Conservation (phyloP, 352 stramenopile species). For the Blastocystis hominis region DNA sequence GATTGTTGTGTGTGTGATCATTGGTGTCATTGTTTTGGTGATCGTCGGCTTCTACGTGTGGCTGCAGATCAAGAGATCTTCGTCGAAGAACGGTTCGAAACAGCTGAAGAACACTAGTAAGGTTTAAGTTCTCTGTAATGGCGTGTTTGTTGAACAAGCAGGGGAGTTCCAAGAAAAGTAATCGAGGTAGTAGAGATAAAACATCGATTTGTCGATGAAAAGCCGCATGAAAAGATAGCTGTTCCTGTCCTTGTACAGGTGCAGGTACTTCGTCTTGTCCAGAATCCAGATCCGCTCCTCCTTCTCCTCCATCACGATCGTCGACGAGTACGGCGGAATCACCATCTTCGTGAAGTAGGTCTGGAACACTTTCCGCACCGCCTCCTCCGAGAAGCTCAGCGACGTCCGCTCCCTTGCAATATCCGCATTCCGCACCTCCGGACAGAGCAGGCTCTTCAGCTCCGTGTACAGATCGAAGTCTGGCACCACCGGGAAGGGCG, state of each 20-base stretch:
- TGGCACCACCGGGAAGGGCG: not conserved
- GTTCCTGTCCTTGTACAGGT: not conserved
- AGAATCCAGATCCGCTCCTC: constrained; percentile 28
- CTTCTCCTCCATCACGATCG: not conserved
- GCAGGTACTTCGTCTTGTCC: constrained; percentile 17
- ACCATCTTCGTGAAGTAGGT: constrained; percentile 8
- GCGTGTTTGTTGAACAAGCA: constrained; percentile 28
- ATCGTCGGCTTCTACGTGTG: constrained; percentile 48
- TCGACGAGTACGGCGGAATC: not conserved
- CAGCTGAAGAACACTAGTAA: constrained; percentile 24
- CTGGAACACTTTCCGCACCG: not conserved
- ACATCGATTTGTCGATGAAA: constrained; percentile 55
- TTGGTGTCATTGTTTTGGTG: constrained; percentile 10
- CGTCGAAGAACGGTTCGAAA: not conserved
- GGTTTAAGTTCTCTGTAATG: constrained; percentile 12
- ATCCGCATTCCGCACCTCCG: not conserved
- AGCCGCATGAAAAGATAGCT: not conserved
- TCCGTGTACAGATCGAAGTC: not conserved
- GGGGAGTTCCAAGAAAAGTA: not conserved
- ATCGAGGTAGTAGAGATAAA: constrained; percentile 23
- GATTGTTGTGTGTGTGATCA: not conserved
- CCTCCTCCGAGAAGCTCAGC: not conserved
- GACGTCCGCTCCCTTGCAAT: not conserved
- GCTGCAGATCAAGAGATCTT: constrained; percentile 42
- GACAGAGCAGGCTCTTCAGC: not conserved